These are phyloP conservation scores for Musa acuminata DNA, from an alignment of 176 grass and related monocot genomes.

Conservation along the genomic window DNA sequence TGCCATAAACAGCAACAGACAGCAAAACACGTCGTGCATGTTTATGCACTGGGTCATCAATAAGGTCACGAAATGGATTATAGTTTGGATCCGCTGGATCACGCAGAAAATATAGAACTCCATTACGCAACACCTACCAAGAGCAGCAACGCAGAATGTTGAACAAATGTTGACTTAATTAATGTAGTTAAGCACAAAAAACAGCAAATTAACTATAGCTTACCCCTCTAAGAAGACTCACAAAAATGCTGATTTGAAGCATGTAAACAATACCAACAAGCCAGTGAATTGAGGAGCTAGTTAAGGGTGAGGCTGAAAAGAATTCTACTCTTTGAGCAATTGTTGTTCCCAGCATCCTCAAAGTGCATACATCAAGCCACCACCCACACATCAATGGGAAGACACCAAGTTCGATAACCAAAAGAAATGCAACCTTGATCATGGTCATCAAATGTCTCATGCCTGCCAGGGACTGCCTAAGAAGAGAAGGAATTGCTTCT, in stretches of 20 bases:
- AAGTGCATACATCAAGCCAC: conserved; percentile 98
- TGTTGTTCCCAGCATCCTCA: conserved; percentile 89
- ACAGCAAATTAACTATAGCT: conserved; percentile 6
- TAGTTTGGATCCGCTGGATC: conserved; percentile 99
- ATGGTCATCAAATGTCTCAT: conserved; percentile 97
- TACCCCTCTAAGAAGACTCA: conserved; percentile 98
- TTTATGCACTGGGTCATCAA: conserved; percentile 92
- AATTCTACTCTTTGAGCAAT: conserved; percentile 92
- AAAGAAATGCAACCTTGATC: conserved; percentile 91
- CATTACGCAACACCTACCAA: conserved; percentile 73
- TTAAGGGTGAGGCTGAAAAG: conserved; percentile 71
- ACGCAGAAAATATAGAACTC: conserved; percentile 92
- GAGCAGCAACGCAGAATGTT: conserved; percentile 11
- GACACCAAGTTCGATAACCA: conserved; percentile 96
- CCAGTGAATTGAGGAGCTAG: conserved; percentile 93
- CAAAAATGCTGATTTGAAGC: conserved; percentile 99
- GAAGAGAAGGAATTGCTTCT: conserved; percentile 87
- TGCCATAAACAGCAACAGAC: conserved; percentile 94
- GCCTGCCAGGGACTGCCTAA: conserved; percentile 69
- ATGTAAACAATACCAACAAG: conserved; percentile 98
- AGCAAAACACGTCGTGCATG: conserved; percentile 85
- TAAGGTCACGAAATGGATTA: conserved; percentile 89
- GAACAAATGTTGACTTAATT: neutral
- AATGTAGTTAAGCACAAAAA: conserved; percentile 5
- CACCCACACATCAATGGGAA: conserved; percentile 98